Evolutionary conservation across 805 yeast species (phyloP).

Genomic region (Nakazawaea ambrosiae): DNA sequence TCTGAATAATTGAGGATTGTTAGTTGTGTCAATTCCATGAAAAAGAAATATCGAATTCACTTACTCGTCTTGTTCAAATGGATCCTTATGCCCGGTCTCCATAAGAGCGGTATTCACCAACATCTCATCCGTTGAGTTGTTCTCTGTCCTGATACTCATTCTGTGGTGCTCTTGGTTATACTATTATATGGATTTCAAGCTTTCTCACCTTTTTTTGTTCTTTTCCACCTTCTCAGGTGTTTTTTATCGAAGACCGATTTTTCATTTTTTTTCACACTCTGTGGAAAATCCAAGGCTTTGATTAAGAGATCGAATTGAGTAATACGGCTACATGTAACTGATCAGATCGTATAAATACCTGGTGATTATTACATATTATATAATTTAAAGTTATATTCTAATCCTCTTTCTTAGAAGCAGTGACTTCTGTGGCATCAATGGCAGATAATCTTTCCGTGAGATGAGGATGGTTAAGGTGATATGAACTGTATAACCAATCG

Average conservation of each 20-base stretch:
- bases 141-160: neutral
- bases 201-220: constrained; percentile 5
- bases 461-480: constrained; percentile 88
- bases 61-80: constrained; percentile 12
- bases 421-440: constrained; percentile 31
- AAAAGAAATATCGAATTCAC: neutral
- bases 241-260: neutral
- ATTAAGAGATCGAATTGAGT: neutral
- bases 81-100: constrained; percentile 12
- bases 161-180: neutral
- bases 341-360: no score
- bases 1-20: no score
- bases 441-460: constrained; percentile 83
- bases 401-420: neutral
- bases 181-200: neutral
- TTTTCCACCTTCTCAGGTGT: neutral
- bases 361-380: no score
- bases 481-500: constrained; percentile 83
- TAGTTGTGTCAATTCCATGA: neutral
- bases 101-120: constrained; percentile 9
- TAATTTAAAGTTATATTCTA: no score
- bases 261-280: no score
- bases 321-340: no score
- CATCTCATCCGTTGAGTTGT: constrained; percentile 3
- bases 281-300: neutral